These are phyloP conservation scores for Cladochytrium replicatum DNA, from an alignment of 192 early-diverging fungal genomes.

Conservation along the genomic window DNA sequence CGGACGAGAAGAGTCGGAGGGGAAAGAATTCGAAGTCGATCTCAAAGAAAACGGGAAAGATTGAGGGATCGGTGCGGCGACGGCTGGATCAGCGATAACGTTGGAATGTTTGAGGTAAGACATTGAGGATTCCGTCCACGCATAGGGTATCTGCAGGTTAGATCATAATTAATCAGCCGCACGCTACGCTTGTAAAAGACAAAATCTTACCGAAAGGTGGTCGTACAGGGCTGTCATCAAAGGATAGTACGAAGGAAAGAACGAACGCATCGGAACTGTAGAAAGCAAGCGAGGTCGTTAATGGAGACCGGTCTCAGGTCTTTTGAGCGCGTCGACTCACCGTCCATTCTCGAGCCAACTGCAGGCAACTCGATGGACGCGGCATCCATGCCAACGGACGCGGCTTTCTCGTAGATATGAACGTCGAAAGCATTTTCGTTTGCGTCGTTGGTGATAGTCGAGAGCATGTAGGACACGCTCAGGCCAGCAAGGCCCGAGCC, in stretches of 20 bases:
- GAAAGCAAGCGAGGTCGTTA: too few relatives aligned
- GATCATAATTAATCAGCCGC: too few relatives aligned
- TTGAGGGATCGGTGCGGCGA: conserved; percentile 3
- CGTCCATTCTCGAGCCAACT: too few relatives aligned
- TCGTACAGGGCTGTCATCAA: conserved; percentile 26
- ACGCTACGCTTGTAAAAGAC: too few relatives aligned
- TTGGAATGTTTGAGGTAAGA: conserved; percentile 17
- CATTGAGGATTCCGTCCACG: conserved; percentile 30
- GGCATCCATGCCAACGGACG: conserved; percentile 32
- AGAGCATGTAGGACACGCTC: conserved; percentile 29
- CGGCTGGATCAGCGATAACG: neutral
- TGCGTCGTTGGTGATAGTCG: too few relatives aligned
- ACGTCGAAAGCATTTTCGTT: conserved; percentile 26
- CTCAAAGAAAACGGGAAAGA: conserved; percentile 18
- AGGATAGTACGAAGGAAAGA: conserved; percentile 28
- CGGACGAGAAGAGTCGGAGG: neutral
- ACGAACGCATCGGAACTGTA: conserved; percentile 53
- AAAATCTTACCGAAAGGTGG: too few relatives aligned
- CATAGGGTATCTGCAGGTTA: conserved; percentile 18
- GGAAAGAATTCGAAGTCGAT: too few relatives aligned
- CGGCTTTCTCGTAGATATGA: conserved; percentile 20
- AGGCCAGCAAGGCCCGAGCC: conserved; percentile 43
- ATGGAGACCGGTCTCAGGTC: too few relatives aligned
- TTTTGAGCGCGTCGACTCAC: too few relatives aligned
- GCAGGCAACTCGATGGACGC: conserved; percentile 19